Base-by-base conservation (phyloP, 805 yeast species). In the Limtongozyma cylindracea region DNA sequence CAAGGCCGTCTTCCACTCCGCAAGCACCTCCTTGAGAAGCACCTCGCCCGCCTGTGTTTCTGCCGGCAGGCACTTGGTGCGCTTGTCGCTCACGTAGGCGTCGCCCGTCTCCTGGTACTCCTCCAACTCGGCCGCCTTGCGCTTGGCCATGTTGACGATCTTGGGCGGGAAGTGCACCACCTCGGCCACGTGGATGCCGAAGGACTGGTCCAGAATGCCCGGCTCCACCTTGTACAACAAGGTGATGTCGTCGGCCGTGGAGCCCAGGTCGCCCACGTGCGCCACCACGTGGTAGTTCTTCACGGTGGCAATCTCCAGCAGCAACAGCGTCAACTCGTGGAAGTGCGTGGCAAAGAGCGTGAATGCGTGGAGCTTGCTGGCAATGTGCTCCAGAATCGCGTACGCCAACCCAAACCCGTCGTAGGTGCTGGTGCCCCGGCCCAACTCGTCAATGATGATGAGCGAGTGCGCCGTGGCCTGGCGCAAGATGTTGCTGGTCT, bases 331-430 rank as follows among this genome's bases (percentile, higher is more conserved):
- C 27, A 88, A 55, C 41, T 88, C 98, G 43, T 88, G 96, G 56
- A 88, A 88, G 52, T 88, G 98, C 0, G 98, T 88, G 0, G 98
- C 96, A 54, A 88, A 88, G 25, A 88, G 38, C 0, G 91, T 66
- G 43, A 80, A 78, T n/a, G n/a, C n/a, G 29, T 94, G 70, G 22
- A 59, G 54, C 23, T 74, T 58, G 11, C 53, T 53, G 3, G 88
- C 69, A 27, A 84, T 65, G 43, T 70, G 68, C 37, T 82, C 92
- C 30, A 84, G 72, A 24, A 88, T 88, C 0, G 95, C 72, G 91
- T 94, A 88, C 0, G 98, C 98, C 19, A 88, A 55, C 0, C 98
- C 98, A 50, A 88, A 88, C 1, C 98, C 98, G 44, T 88, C 98
- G 43, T 82, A 84, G 0, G 98, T 39, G 20, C 32, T 30, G 1